Base-by-base conservation (phyloP, 2,329 filamentous ascomycete species). In the Pseudogymnoascus sp. region DNA sequence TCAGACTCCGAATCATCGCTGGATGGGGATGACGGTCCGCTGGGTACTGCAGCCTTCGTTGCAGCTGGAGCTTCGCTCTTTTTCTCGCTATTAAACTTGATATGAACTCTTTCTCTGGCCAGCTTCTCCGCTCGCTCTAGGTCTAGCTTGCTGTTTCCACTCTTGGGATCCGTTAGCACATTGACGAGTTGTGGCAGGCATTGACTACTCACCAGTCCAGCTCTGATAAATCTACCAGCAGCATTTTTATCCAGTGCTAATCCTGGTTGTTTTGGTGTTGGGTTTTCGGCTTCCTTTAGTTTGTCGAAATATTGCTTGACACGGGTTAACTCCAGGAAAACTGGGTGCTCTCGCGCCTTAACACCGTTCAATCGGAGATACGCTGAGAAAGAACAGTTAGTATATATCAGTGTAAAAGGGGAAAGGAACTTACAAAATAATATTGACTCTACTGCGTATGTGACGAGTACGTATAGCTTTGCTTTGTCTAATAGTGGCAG, bases 221-320 rank as follows among this genome's bases (percentile, higher is more conserved):
- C 85, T 72, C 88, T 91, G 69, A 99, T 87, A 64, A 99, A 90
- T 60, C 93, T 83, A 60, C 84, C 85, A 12, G 91, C 90, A 5
- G 91, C 93, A 67, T 85, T 84, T 69, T 89, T 93, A 71, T 97
- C 83, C 23, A 89, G 71, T 21, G 75, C 84, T 66, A 90, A 77
- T 78, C 82, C 64, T 76, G 71, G 43, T 75, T 82, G 81, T 70
- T 84, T 79, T 61, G 78, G 75, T 3, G 82, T 81, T 1, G 84
- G 83, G 5, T 80, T 82, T 75, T 97, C 92, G 2, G 86, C 83
- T 12, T 81, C 79, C 72, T 95, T 91, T 73, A 97, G 93, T 79
- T 97, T 99, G 64, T 84, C 86, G 76, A 96, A 96, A 75, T 97
- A 97, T 72, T 92, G 89, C 75, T 88, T 91, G 61, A 97, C 88